Evolutionary conservation across 768 basidiomycete genomes (phyloP), one percentile per base, ranked within the genome.

Genomic region (Calocybe gangraenosa): DNA sequence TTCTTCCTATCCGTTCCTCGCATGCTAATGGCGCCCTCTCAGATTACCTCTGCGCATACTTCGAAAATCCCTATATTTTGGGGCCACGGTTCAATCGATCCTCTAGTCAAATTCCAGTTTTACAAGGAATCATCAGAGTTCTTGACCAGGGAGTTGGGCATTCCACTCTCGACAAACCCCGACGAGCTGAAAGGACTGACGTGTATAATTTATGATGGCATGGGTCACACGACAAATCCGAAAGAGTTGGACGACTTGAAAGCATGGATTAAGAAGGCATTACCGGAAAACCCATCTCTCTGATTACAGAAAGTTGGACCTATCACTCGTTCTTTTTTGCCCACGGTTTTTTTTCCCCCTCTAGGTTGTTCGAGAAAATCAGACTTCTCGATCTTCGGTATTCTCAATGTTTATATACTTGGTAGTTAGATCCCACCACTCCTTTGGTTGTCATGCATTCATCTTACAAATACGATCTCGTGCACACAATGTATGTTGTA

Each of bases 21-120:
- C 22, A 19, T 35, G 37, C 19, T 35, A 39, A 44, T 48, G 45
- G 40, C 51, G 35, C 44, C 25, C 28, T 37, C 35, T 15, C 41
- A 90, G 87, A 79, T 88, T 74, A 61, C 73, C 35, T 76, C 78
- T 13, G 65, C 74, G 8, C 70, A 82, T 53, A 79, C 83, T 14
- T 65, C 73, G 36, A 72, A 75, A 3, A 72, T 80, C 17, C 87
- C 92, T 1, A 72, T 94, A 21, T 94, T 95, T 65, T 88, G 88
- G 81, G 93, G 87, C 10, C 88, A 92, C 51, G 92, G 92, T 18
- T 75, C 71, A 5, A 71, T 62, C 13, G 93, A 97, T 65, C 82
- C 78, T 6, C 71, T 95, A 18, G 84, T 96, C 43, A 73, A 72
- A 46, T 72, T 71, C 53, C 51, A 72, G 20, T 70, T 81, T 40